Evolutionary conservation across 2,329 filamentous ascomycete genomes (phyloP).

Genomic region (Fusarium sp.): DNA sequence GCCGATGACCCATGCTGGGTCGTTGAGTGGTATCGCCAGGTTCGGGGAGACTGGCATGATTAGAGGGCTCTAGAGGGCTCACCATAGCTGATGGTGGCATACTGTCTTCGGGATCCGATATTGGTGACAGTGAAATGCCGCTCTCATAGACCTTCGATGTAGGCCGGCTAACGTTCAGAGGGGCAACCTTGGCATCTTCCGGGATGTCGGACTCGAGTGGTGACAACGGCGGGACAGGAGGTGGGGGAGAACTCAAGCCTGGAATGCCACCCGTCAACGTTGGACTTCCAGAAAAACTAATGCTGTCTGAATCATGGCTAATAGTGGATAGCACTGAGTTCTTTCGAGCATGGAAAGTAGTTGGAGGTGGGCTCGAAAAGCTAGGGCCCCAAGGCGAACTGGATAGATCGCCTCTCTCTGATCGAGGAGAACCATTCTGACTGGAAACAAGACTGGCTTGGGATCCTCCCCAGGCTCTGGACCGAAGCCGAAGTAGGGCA

Average conservation of each 20-base stretch:
- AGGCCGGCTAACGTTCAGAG: conserved; percentile 22
- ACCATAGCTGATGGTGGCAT: conserved; percentile 33
- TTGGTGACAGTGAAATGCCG: conserved; percentile 41
- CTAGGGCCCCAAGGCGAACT: conserved; percentile 55
- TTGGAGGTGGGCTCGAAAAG: conserved; percentile 41
- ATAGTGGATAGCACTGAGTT: conserved; percentile 63
- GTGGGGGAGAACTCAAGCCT: conserved; percentile 44
- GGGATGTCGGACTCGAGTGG: conserved; percentile 23
- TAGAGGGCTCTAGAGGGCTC: conserved; percentile 38
- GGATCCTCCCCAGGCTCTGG: conserved; percentile 84
- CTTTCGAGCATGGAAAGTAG: conserved; percentile 57
- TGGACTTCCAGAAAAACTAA: conserved; percentile 62
- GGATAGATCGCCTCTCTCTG: conserved; percentile 62
- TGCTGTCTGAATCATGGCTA: conserved; percentile 62
- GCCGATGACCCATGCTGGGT: conserved; percentile 57
- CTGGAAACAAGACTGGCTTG: conserved; percentile 76
- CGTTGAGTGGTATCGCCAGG: conserved; percentile 24
- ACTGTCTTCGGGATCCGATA: conserved; percentile 31
- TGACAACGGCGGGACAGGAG: conserved; percentile 34
- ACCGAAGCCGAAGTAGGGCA: conserved; percentile 78
- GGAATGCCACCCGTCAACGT: conserved; percentile 60
- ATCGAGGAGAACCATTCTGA: conserved; percentile 63
- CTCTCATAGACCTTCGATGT: conserved; percentile 23
- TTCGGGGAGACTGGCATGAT: conserved; percentile 25
- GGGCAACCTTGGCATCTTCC: conserved; percentile 22